Evolutionary conservation across 2,329 filamentous ascomycete species (phyloP), one percentile per base, ranked within the genome.

Genomic region (Fusarium graminum): DNA sequence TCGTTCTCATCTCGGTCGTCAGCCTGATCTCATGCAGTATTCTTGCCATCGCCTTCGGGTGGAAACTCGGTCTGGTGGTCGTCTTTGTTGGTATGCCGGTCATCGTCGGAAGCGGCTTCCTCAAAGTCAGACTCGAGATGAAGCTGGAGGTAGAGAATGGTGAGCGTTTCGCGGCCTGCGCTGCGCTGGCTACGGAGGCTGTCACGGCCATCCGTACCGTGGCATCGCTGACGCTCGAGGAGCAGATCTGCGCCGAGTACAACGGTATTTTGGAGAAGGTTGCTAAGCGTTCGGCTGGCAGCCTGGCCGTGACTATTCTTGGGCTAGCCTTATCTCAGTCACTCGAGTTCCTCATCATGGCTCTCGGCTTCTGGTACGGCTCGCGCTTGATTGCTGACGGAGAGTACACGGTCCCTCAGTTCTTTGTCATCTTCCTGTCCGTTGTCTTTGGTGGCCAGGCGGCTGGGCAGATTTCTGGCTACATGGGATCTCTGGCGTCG

Each of bases 371-470:
- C 47, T 80, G 78, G 78, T 79, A 77, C 41, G 77, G 77, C 7
- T 75, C 73, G n/a, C 67, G 69, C 4, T 63, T 80, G 2, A 63
- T 79, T 4, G 72, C 68, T 0, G 46, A 67, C 76, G 71, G 71
- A 1, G 85, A 81, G 64, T 77, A 85, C 59, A 84, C 80, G 5
- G 84, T 86, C 66, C 83, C 85, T 49, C 72, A 76, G 55, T 79
- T 79, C 54, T 74, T 85, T 54, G 77, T 85, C 30, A 76, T 81
- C 11, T 85, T 84, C 58, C 80, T 84, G 73, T 16, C 39, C 3
- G 34, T 59, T 22, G 17, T 51, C 34, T 59, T 63, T n/a, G 26
- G 25, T n/a, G 47, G 61, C 3, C 46, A 64, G n/a, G 42, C 38
- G 3, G 42, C 46, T 3, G 46, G 28, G 5, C 34, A 60, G 11